Evolutionary conservation across 164 flowering plant genomes (phyloP).

Genomic region (Echeveria elegans): DNA sequence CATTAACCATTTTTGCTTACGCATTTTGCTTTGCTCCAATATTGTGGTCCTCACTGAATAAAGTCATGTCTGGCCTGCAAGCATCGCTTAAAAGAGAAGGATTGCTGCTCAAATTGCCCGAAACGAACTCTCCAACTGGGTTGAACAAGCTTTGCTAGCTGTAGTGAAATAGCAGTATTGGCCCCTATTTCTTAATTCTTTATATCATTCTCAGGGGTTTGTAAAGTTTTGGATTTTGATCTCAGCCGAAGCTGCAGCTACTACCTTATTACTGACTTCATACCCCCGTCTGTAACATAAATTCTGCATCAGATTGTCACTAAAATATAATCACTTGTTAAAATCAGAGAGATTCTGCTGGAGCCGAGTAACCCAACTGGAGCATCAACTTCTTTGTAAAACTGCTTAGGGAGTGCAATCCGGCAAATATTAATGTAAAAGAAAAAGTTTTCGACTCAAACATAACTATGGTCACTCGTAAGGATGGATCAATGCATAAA

Average conservation of each 20-base stretch:
- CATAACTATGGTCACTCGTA: too few species aligned
- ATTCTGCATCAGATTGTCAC: not conserved
- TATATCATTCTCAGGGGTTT: not conserved
- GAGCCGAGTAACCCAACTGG: too few species aligned
- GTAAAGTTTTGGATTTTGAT: not conserved
- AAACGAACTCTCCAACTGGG: slow-evolving; percentile 36
- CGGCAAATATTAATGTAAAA: too few species aligned
- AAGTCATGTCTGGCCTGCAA: slow-evolving; percentile 44
- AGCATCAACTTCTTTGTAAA: too few species aligned
- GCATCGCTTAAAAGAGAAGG: slow-evolving; percentile 57
- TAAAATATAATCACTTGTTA: not conserved
- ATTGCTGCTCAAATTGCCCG: slow-evolving; percentile 50
- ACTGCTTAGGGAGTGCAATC: too few species aligned
- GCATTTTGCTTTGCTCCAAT: slow-evolving; percentile 70
- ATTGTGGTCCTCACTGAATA: slow-evolving; percentile 39
- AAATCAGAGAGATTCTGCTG: too few species aligned
- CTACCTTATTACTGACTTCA: not conserved
- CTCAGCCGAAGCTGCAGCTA: not conserved
- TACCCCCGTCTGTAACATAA: not conserved
- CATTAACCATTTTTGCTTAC: slow-evolving; percentile 56
- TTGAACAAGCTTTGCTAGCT: slow-evolving; percentile 31
- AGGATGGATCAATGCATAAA: too few species aligned
- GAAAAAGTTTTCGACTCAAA: too few species aligned
- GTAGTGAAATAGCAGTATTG: not conserved
- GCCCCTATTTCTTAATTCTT: not conserved